phyloP scores from a whole-genome alignment of 352 stramenopile species.

The Peronospora destructor region DNA sequence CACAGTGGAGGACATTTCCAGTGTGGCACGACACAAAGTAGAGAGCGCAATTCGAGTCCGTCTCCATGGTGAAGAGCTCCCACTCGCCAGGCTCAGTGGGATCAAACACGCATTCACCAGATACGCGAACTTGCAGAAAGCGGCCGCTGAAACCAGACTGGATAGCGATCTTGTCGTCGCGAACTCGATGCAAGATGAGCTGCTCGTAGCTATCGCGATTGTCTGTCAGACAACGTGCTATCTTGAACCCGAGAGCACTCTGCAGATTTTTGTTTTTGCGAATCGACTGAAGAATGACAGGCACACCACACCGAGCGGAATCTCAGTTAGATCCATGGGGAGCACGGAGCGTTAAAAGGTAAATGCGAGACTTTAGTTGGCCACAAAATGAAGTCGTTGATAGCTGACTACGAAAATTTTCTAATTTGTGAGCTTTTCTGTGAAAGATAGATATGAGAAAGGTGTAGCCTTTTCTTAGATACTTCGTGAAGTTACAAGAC shows the following conservation, averaged over 20 bases:
- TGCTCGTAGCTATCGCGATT: conserved; percentile 28
- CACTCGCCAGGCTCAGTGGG: conserved; percentile 19
- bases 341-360: not conserved
- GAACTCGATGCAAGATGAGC: conserved; percentile 24
- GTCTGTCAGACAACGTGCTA: conserved; percentile 21
- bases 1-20: conserved; percentile 25
- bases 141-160: conserved; percentile 21
- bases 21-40: conserved; percentile 31
- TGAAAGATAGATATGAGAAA: no score
- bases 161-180: conserved; percentile 31
- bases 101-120: conserved; percentile 29
- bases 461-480: no score
- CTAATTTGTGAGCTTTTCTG: no score
- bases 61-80: conserved; percentile 34
- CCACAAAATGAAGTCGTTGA: no score
- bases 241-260: conserved; percentile 29
- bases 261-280: conserved; percentile 19
- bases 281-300: conserved; percentile 27
- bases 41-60: conserved; percentile 14
- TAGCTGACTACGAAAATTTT: no score
- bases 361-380: no score
- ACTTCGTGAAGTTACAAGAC: no score
- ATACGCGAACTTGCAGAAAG: conserved; percentile 24
- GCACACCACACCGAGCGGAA: conserved; percentile 25
- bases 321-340: conserved; percentile 27